A percentile compares a stretch with the other conserved stretches of the same genome.
phyloP scores from a whole-genome alignment of 305 asterid species.

The Coffea humblotiana region DNA sequence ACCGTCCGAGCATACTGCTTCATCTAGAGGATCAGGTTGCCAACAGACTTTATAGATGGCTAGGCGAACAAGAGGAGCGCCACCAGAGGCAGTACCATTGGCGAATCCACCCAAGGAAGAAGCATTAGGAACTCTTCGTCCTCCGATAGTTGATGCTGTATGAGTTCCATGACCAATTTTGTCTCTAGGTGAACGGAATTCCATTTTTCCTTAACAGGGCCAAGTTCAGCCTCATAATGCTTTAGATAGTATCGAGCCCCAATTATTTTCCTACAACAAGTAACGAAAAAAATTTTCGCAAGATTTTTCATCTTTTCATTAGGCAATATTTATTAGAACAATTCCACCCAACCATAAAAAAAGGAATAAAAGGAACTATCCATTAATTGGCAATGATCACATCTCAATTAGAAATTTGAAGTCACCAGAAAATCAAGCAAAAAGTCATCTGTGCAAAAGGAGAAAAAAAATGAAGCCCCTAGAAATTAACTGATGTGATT shows the following conservation, averaged over 20 bases:
- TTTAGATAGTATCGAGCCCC: constrained; percentile 42
- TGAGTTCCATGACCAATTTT: constrained; percentile 45
- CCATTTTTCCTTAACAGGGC: constrained; percentile 21
- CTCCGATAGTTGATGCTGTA: constrained; percentile 37
- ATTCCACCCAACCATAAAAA: no score
- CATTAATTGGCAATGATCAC: no score
- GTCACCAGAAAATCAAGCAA: no score
- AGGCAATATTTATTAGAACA: no score
- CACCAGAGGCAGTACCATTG: constrained; percentile 39
- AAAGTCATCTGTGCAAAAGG: no score
- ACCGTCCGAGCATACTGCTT: constrained; percentile 22
- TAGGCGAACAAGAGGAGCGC: constrained; percentile 44
- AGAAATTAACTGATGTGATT: no score
- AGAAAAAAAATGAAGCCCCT: no score
- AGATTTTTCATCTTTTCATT: no score
- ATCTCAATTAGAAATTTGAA: no score
- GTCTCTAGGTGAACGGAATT: constrained; percentile 32
- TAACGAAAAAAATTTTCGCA: no score
- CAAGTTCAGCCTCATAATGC: constrained; percentile 27
- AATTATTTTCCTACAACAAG: constrained; percentile 29
- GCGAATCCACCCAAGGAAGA: constrained; percentile 39
- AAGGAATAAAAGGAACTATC: no score
- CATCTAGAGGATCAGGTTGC: constrained; percentile 19
- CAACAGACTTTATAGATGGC: constrained; percentile 56
- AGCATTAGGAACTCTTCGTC: constrained; percentile 36